A percentile compares a stretch with the other conserved stretches of the same genome.
These are phyloP conservation scores for Puya raimondii DNA, from an alignment of 176 grass and related monocot genomes.

Conservation along the genomic window DNA sequence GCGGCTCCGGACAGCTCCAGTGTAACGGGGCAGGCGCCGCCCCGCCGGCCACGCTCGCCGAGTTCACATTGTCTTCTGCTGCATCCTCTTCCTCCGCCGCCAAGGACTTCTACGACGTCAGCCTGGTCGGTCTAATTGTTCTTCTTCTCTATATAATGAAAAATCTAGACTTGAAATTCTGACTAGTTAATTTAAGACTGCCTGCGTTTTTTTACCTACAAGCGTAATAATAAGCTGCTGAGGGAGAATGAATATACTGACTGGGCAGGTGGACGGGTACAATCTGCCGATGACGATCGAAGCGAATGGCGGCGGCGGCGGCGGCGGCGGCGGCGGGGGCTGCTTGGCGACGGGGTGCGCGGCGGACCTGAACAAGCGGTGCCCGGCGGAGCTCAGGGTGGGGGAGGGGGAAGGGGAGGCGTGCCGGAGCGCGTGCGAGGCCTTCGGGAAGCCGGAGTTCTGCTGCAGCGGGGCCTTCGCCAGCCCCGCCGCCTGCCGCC, in stretches of 20 bases:
- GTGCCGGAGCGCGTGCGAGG: constrained; percentile 85
- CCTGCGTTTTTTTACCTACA: constrained; percentile 26
- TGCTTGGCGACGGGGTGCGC: constrained; percentile 66
- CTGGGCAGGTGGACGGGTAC: constrained; percentile 29
- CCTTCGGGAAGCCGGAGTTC: constrained; percentile 82
- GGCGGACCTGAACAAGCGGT: constrained; percentile 64
- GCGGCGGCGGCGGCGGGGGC: constrained; percentile 1
- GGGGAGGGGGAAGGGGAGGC: constrained; percentile 41
- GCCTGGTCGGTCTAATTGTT: constrained; percentile 39
- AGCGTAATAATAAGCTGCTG: background rate
- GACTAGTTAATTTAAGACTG: no score
- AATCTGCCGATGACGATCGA: constrained; percentile 75
- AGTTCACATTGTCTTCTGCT: constrained; percentile 86
- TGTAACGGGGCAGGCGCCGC: constrained; percentile 6
- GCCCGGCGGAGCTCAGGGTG: constrained; percentile 60
- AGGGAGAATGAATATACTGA: background rate
- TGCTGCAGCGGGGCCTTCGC: constrained; percentile 86
- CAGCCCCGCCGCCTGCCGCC: constrained; percentile 65
- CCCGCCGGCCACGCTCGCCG: constrained; percentile 17
- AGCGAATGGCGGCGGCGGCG: constrained; percentile 20
- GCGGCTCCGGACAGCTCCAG: constrained; percentile 13
- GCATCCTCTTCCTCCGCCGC: constrained; percentile 24
- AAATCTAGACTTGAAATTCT: no score
- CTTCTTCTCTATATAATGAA: no score
- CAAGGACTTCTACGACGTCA: constrained; percentile 95